Evolutionary conservation across 2,329 filamentous ascomycete genomes (phyloP).

Genomic region (Calonectria pteridis): DNA sequence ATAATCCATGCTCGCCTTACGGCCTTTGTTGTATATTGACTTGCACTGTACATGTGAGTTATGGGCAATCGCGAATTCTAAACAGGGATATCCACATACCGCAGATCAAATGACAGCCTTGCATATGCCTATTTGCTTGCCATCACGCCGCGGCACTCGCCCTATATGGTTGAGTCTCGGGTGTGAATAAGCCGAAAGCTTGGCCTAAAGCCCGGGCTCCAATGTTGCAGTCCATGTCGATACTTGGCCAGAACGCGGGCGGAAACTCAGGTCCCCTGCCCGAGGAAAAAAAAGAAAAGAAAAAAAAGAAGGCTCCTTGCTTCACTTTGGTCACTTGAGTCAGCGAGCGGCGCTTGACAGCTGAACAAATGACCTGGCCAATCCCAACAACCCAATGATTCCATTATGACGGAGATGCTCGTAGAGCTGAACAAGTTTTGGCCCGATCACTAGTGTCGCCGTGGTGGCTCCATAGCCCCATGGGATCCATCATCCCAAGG

Average conservation of each 20-base stretch:
- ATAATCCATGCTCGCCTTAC: conserved; percentile 6
- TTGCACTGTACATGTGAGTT: background rate
- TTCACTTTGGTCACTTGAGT: conserved; percentile 6
- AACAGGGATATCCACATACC: conserved; percentile 1
- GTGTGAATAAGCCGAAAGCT: background rate
- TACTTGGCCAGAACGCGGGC: background rate
- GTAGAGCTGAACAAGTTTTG: conserved; percentile 16
- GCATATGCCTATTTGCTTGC: background rate
- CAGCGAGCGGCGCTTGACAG: conserved; percentile 33
- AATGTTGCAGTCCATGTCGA: background rate
- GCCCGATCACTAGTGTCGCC: conserved; percentile 17
- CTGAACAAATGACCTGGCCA: conserved; percentile 32
- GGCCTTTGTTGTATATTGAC: conserved; percentile 6
- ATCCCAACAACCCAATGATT: conserved; percentile 29
- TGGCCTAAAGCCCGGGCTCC: background rate
- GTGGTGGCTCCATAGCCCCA: conserved; percentile 21
- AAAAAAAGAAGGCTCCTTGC: background rate
- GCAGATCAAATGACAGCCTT: conserved; percentile 4
- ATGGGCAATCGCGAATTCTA: background rate
- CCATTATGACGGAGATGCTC: conserved; percentile 18
- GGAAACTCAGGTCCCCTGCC: background rate
- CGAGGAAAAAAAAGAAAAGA: background rate
- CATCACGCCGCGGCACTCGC: conserved; percentile 4
- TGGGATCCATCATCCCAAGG: conserved; percentile 27
- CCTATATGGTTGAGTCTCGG: background rate